Conservation (phyloP, 371 early-diverging fungal species). For the Zychaea mexicana region DNA sequence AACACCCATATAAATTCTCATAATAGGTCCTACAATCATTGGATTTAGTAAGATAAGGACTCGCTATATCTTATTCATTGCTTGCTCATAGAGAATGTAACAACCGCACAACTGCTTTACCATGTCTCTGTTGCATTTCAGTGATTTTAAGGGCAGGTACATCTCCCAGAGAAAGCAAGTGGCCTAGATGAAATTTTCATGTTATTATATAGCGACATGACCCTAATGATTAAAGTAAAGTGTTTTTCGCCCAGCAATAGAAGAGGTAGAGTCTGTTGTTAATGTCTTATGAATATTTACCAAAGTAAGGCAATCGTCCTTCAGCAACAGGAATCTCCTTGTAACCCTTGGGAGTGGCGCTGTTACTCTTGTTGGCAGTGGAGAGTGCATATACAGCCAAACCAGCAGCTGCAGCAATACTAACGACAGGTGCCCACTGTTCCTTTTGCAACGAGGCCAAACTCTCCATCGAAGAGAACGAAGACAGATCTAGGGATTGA, state of each 20-base stretch:
- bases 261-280: too few relatives aligned
- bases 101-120: not conserved
- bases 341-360: not conserved
- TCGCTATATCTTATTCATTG: too few relatives aligned
- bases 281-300: too few relatives aligned
- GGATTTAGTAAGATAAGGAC: not conserved
- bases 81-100: not conserved
- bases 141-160: conserved; percentile 14
- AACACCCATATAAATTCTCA: conserved; percentile 21
- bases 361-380: not conserved
- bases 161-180: conserved; percentile 17
- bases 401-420: conserved; percentile 12
- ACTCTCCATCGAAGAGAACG: not conserved
- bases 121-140: conserved; percentile 16
- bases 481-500: not conserved
- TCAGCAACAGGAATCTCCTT: conserved; percentile 10
- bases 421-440: conserved; percentile 1
- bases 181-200: conserved; percentile 14
- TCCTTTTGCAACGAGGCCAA: not conserved
- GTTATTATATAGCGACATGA: not conserved
- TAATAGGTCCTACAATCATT: conserved; percentile 14
- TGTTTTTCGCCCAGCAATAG: too few relatives aligned
- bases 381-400: conserved; percentile 4
- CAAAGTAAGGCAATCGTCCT: conserved; percentile 13
- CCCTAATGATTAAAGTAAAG: too few relatives aligned